Percentiles rank a stretch among this genome's conserved stretches.
Conservation (phyloP, 2,329 filamentous ascomycete species). For the Colletotrichum siamense region DNA sequence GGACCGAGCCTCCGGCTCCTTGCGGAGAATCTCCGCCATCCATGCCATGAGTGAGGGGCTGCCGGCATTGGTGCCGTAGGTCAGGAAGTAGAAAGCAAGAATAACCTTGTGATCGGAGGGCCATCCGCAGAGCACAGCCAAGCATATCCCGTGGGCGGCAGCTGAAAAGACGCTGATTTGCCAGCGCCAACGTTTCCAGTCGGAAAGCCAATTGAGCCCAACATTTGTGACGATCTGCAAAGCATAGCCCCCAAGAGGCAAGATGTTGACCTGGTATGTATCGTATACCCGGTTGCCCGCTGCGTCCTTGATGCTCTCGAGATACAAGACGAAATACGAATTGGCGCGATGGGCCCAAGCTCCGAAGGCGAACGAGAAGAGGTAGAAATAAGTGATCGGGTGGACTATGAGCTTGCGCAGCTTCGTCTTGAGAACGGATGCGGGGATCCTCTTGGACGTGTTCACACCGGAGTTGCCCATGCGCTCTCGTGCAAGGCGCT, state of each 20-base stretch:
- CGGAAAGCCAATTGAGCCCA: conserved; percentile 38
- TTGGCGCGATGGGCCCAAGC: conserved; percentile 36
- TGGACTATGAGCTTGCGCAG: conserved; percentile 31
- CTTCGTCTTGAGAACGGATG: conserved; percentile 27
- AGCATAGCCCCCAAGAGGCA: conserved; percentile 34
- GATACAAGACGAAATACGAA: conserved; percentile 40
- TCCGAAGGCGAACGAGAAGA: conserved; percentile 32
- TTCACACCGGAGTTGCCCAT: conserved; percentile 33
- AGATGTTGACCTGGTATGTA: conserved; percentile 36
- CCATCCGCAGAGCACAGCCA: conserved; percentile 38
- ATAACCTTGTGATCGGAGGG: conserved; percentile 35
- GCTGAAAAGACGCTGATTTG: conserved; percentile 38
- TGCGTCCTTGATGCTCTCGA: conserved; percentile 30
- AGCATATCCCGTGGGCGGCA: conserved; percentile 32
- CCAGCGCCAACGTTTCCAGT: conserved; percentile 45
- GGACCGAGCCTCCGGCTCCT: conserved; percentile 40
- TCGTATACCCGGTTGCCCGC: conserved; percentile 31
- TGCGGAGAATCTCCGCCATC: conserved; percentile 38
- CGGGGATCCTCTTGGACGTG: conserved; percentile 32
- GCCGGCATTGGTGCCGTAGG: conserved; percentile 37
- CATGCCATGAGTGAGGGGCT: conserved; percentile 39
- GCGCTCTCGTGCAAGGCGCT: conserved; percentile 27
- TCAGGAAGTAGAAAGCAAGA: conserved; percentile 41
- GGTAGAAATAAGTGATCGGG: conserved; percentile 35
- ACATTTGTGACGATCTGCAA: conserved; percentile 40